Conservation (phyloP, 2,329 filamentous ascomycete genomes). For the Diaporthe sp. region DNA sequence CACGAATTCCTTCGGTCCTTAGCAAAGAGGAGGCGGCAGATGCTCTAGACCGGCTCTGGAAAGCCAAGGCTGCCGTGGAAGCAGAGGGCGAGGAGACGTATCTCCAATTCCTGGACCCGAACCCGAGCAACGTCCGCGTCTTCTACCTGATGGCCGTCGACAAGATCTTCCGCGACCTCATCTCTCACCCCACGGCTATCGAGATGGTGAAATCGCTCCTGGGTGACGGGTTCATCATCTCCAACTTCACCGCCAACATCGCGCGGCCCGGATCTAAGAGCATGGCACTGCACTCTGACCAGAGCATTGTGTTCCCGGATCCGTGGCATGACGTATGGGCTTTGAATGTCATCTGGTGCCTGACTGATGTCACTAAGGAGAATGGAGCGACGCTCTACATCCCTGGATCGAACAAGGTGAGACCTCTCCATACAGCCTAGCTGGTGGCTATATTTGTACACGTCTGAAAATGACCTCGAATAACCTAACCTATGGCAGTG, state of each 20-base stretch:
- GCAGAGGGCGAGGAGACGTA: slow-evolving; percentile 38
- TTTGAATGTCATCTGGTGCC: slow-evolving; percentile 50
- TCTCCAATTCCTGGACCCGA: slow-evolving; percentile 41
- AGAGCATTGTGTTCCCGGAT: slow-evolving; percentile 51
- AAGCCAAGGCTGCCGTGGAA: slow-evolving; percentile 36
- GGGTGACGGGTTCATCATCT: slow-evolving; percentile 50
- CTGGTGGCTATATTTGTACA: neutral
- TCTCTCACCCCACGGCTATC: slow-evolving; percentile 40
- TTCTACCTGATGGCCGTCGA: slow-evolving; percentile 43
- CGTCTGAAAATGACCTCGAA: too few species aligned
- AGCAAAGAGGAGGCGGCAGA: slow-evolving; percentile 36
- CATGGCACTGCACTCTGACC: slow-evolving; percentile 53
- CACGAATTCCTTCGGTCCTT: slow-evolving; percentile 30
- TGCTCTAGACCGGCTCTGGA: slow-evolving; percentile 38
- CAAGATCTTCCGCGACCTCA: slow-evolving; percentile 42
- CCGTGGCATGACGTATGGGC: slow-evolving; percentile 48
- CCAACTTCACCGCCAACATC: slow-evolving; percentile 54
- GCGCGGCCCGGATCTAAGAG: slow-evolving; percentile 50
- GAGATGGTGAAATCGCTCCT: slow-evolving; percentile 48
- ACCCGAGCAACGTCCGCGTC: slow-evolving; percentile 42
- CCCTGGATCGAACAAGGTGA: slow-evolving; percentile 42
- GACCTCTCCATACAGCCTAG: neutral
- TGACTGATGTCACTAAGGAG: slow-evolving; percentile 49
- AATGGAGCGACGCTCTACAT: slow-evolving; percentile 49
- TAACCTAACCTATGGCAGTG: neutral